Evolutionary conservation across 352 stramenopile genomes (phyloP).

Genomic region (Globisporangium nodosum): DNA sequence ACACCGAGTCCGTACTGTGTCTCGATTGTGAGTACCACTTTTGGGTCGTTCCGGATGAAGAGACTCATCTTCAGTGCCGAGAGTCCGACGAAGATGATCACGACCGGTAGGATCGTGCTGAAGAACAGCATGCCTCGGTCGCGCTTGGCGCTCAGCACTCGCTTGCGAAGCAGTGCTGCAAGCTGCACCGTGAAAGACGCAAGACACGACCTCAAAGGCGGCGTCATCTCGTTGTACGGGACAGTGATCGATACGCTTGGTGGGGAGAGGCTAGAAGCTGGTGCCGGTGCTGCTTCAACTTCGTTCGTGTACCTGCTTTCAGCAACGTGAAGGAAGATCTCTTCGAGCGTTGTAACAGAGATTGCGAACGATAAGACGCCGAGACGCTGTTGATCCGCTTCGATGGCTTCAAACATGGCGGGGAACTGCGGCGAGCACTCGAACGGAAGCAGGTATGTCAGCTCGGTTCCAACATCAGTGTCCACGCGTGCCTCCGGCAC

Average conservation of each 20-base stretch:
- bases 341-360: constrained; percentile 82
- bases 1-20: constrained; percentile 26
- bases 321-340: constrained; percentile 89
- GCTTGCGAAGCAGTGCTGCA: constrained; percentile 52
- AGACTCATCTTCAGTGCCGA: constrained; percentile 47
- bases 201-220: not conserved
- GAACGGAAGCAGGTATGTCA: constrained; percentile 74
- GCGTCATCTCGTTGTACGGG: not conserved
- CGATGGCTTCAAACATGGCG: constrained; percentile 67
- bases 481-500: constrained; percentile 32
- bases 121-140: constrained; percentile 72
- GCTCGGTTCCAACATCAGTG: constrained; percentile 68
- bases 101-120: constrained; percentile 59
- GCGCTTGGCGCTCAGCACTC: constrained; percentile 39
- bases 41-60: constrained; percentile 45
- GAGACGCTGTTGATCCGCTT: constrained; percentile 28
- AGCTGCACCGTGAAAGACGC: constrained; percentile 40
- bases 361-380: constrained; percentile 61
- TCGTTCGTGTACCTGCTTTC: constrained; percentile 12
- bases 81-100: constrained; percentile 63
- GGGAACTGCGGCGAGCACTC: constrained; percentile 51
- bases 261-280: not conserved
- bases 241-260: not conserved
- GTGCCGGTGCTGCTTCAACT: not conserved
- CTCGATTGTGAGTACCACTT: constrained; percentile 25